These are phyloP conservation scores for Pythium rhizo-oryzae DNA, from an alignment of 352 stramenopile species.

Conservation along the genomic window DNA sequence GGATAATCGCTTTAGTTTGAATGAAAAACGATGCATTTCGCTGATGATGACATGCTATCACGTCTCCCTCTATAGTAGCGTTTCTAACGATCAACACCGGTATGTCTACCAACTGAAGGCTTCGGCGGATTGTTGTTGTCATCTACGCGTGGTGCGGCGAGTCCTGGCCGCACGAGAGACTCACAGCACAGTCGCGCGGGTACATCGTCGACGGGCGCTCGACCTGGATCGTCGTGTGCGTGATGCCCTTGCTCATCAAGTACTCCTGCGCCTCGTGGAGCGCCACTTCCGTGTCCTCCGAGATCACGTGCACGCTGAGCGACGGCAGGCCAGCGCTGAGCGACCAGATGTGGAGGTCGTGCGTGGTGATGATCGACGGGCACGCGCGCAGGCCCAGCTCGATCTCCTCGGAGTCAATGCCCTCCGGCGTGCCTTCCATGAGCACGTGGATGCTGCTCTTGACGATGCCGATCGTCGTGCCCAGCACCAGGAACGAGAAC, in stretches of 20 bases:
- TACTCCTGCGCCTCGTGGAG: slow-evolving; percentile 74
- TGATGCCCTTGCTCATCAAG: slow-evolving; percentile 78
- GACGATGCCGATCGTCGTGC: slow-evolving; percentile 93
- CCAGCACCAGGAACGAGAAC: slow-evolving; percentile 96
- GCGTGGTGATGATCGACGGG: slow-evolving; percentile 89
- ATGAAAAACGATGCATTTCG: not conserved
- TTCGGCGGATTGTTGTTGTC: not conserved
- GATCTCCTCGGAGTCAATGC: slow-evolving; percentile 89
- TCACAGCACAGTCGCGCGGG: slow-evolving; percentile 65
- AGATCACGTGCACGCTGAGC: slow-evolving; percentile 94
- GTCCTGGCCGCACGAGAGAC: slow-evolving; percentile 79
- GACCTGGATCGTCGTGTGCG: slow-evolving; percentile 90
- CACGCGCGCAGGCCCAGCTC: slow-evolving; percentile 78
- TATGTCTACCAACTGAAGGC: no score
- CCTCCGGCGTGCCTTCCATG: slow-evolving; percentile 94
- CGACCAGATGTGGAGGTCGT: slow-evolving; percentile 99
- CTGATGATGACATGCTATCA: not conserved
- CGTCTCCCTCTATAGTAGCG: not conserved
- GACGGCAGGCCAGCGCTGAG: slow-evolving; percentile 91
- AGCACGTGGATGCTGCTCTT: slow-evolving; percentile 93
- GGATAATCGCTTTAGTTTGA: not conserved
- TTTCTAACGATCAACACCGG: not conserved
- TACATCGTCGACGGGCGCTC: slow-evolving; percentile 74
- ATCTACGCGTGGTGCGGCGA: slow-evolving; percentile 50
- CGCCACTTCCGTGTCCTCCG: slow-evolving; percentile 61